phyloP scores from a whole-genome alignment of 83 land plant species.

The Thuja plicata region DNA sequence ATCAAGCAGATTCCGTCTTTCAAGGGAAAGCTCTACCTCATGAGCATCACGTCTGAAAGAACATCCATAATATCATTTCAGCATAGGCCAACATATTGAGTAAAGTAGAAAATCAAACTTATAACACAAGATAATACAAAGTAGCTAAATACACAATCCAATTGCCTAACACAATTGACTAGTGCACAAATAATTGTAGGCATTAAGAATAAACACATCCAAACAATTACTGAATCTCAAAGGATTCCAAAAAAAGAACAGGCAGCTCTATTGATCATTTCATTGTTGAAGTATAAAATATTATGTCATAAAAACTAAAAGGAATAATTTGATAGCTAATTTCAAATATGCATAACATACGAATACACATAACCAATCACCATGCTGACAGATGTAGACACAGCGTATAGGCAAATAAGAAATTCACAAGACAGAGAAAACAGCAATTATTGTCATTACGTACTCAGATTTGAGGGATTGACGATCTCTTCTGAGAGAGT shows the following conservation, averaged over 20 bases:
- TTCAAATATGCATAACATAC: neutral
- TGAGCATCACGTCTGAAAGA: constrained; percentile 61
- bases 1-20: constrained; percentile 64
- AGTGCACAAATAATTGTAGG: neutral
- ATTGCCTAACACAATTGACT: neutral
- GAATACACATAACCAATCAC: neutral
- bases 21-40: constrained; percentile 47
- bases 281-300: neutral
- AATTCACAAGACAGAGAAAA: neutral
- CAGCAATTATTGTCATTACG: neutral
- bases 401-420: neutral
- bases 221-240: neutral
- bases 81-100: neutral
- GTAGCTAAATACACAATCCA: neutral
- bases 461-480: constrained; percentile 71
- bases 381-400: neutral
- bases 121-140: neutral
- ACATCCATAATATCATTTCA: neutral
- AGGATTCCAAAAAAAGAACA: neutral
- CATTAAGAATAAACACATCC: neutral
- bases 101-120: neutral
- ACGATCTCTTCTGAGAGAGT: constrained; percentile 57
- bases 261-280: neutral
- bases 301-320: neutral
- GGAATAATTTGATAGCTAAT: neutral